Conservation (phyloP, 2,329 filamentous ascomycete genomes). For the Beauveria sp. region DNA sequence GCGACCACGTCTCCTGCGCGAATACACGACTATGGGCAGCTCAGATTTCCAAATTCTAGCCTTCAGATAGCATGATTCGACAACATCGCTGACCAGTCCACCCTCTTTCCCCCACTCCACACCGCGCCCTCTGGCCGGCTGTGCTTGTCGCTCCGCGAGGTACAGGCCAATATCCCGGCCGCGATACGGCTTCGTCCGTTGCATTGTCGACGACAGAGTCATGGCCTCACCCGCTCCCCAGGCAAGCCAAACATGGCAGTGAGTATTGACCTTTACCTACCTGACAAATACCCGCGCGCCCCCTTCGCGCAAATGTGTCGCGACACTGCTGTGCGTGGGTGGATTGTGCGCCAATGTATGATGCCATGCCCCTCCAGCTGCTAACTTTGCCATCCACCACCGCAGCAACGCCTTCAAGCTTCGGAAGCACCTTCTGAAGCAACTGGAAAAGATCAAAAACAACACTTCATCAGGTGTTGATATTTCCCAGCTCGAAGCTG, state of each 20-base stretch:
- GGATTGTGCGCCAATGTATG: not conserved
- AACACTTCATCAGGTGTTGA: constrained; percentile 28
- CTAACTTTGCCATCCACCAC: constrained; percentile 13
- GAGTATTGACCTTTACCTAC: constrained; percentile 17
- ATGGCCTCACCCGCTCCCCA: constrained; percentile 18
- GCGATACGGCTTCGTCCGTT: not conserved
- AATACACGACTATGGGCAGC: constrained; percentile 26
- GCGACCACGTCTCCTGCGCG: constrained; percentile 16
- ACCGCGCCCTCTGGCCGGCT: not conserved
- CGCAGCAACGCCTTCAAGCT: constrained; percentile 35
- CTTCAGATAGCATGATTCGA: constrained; percentile 28
- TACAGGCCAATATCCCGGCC: not conserved
- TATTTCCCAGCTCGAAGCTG: constrained; percentile 34
- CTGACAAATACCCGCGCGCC: not conserved
- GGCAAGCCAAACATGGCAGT: constrained; percentile 33
- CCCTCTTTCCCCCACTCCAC: constrained; percentile 12
- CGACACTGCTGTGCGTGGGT: not conserved
- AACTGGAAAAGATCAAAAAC: constrained; percentile 35
- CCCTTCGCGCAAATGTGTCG: not conserved
- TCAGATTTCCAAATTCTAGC: constrained; percentile 20
- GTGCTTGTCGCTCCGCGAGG: not conserved
- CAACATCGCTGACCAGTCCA: constrained; percentile 18
- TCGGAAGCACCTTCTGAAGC: constrained; percentile 34
- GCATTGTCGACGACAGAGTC: not conserved
- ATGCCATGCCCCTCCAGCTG: not conserved